phyloP scores from a whole-genome alignment of 306 rosid genomes.

The Prunus mume region DNA sequence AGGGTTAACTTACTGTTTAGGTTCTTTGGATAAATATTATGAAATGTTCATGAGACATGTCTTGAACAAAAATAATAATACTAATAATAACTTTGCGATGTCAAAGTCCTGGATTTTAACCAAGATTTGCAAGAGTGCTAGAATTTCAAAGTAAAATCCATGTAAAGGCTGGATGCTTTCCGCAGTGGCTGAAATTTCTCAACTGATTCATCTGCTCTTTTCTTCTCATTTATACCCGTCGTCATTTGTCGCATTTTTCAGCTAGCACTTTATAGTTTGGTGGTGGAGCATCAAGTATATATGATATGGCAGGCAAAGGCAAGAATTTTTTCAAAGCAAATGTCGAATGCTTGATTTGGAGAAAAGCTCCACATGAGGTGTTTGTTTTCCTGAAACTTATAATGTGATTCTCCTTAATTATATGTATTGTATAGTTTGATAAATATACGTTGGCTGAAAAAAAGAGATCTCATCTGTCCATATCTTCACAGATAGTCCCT shows the following conservation, averaged over 20 bases:
- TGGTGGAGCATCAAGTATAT: not conserved
- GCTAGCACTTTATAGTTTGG: not conserved
- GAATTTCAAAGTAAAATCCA: not conserved
- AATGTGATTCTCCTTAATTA: conserved; percentile 7
- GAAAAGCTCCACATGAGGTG: conserved; percentile 84
- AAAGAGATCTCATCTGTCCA: conserved; percentile 8
- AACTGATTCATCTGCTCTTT: not conserved
- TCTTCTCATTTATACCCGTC: not conserved
- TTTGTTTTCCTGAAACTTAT: conserved; percentile 8
- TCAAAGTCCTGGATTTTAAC: too few relatives aligned
- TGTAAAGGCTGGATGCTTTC: not conserved
- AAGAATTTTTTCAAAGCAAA: conserved; percentile 76
- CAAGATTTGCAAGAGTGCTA: not conserved
- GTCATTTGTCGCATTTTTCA: not conserved
- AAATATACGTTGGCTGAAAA: conserved; percentile 7
- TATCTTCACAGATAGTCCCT: conserved; percentile 45
- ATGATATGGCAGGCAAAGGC: conserved; percentile 61
- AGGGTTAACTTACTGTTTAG: not conserved
- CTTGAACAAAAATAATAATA: too few relatives aligned
- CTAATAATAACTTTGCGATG: too few relatives aligned
- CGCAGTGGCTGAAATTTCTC: not conserved
- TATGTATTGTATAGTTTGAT: conserved; percentile 12
- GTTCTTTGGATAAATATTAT: not conserved
- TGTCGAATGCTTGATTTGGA: conserved; percentile 76
- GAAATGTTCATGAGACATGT: too few relatives aligned